These are phyloP conservation scores for Sporothrix variecibatus DNA, from an alignment of 2,329 filamentous ascomycete genomes.

Conservation along the genomic window DNA sequence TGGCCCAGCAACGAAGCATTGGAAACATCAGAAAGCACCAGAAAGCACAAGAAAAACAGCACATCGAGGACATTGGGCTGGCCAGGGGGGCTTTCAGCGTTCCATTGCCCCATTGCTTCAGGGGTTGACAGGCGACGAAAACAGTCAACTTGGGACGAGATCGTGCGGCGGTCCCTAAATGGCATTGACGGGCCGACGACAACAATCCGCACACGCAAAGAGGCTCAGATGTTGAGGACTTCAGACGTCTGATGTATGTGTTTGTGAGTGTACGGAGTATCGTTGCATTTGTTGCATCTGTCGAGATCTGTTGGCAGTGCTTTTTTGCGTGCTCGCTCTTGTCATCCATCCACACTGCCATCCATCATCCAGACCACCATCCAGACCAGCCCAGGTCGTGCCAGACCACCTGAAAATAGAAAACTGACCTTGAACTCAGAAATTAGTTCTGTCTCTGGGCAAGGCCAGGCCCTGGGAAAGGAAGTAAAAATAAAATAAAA, in stretches of 20 bases:
- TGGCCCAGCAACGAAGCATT: conserved; percentile 5
- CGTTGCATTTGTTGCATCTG: neutral
- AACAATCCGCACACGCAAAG: neutral
- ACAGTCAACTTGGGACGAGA: conserved; percentile 27
- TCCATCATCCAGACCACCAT: neutral
- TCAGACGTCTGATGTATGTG: neutral
- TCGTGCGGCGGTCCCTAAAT: conserved; percentile 6
- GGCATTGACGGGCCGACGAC: conserved; percentile 13
- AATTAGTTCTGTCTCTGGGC: neutral
- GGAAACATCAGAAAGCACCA: neutral
- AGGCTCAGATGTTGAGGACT: neutral
- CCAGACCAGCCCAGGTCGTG: neutral
- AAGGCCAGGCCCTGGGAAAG: neutral
- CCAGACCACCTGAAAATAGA: conserved; percentile 1
- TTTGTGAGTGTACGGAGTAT: neutral
- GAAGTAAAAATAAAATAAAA: neutral
- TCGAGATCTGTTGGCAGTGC: neutral
- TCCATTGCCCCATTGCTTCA: conserved; percentile 14
- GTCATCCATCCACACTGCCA: too few relatives aligned
- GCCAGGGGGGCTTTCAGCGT: conserved; percentile 1
- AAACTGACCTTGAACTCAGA: neutral
- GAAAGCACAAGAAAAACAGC: neutral
- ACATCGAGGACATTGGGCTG: neutral
- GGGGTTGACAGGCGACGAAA: conserved; percentile 21
- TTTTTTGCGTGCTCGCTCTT: neutral